A percentile compares a stretch with the other conserved stretches of the same genome.
phyloP scores from a whole-genome alignment of 2,329 filamentous ascomycete species.

The Periconia digitata region DNA sequence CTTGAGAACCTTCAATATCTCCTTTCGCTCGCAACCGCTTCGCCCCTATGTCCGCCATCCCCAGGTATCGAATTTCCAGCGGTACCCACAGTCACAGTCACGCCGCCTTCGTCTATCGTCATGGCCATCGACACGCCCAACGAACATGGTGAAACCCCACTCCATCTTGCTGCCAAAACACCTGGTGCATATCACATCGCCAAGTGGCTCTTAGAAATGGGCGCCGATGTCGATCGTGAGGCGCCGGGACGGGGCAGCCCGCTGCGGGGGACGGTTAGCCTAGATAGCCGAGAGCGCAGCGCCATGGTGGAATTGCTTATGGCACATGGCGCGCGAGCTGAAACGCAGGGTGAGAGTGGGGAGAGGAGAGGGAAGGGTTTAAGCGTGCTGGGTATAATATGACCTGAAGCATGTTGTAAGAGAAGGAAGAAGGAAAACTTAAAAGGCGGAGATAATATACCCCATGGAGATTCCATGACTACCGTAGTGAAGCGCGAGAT shows the following conservation, averaged over 20 bases:
- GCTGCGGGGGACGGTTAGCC: conserved; percentile 13
- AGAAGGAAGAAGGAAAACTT: neutral
- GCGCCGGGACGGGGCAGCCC: conserved; percentile 24
- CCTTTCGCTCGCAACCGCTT: conserved; percentile 17
- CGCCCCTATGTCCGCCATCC: neutral
- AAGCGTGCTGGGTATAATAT: conserved; percentile 16
- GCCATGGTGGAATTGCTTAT: conserved; percentile 32
- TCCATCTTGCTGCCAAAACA: conserved; percentile 33
- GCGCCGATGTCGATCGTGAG: conserved; percentile 34
- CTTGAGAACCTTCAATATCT: conserved; percentile 31
- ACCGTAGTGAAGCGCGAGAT: no score
- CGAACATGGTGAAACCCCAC: conserved; percentile 30
- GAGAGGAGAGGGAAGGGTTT: conserved; percentile 16
- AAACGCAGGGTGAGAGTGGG: conserved; percentile 6
- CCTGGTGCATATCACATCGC: conserved; percentile 28
- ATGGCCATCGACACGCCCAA: conserved; percentile 31
- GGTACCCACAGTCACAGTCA: neutral
- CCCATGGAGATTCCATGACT: no score
- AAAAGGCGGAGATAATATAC: neutral
- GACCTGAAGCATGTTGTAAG: neutral
- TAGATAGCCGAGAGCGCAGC: conserved; percentile 30
- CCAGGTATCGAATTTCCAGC: neutral
- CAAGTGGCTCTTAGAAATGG: conserved; percentile 30
- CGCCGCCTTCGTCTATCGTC: neutral
- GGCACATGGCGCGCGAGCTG: conserved; percentile 30